These are phyloP conservation scores for Paracorniculantispora psalliotae DNA, from an alignment of 2,329 filamentous ascomycete genomes.

Conservation along the genomic window DNA sequence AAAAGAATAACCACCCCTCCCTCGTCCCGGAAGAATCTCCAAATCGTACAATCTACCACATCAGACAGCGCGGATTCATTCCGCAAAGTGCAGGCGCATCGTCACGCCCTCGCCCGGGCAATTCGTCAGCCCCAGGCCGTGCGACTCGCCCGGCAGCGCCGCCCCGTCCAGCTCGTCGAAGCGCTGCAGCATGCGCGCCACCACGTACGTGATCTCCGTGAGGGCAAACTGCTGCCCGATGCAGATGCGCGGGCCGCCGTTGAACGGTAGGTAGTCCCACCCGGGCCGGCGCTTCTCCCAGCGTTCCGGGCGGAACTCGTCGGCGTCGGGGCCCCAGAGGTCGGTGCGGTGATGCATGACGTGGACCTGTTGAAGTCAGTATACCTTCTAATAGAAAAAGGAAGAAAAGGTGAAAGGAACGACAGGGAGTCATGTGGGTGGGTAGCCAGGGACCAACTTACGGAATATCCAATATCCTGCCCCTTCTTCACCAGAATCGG, in stretches of 20 bases:
- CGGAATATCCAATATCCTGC: conserved; percentile 34
- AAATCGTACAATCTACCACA: not conserved
- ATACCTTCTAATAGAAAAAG: not conserved
- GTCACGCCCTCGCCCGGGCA: conserved; percentile 11
- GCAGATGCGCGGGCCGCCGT: conserved; percentile 25
- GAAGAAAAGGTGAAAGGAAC: accelerated
- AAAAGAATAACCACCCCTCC: too few relatives aligned
- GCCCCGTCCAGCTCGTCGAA: conserved; percentile 7
- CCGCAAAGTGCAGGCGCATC: conserved; percentile 1
- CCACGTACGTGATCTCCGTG: conserved; percentile 22
- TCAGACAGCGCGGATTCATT: too few relatives aligned
- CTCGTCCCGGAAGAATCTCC: not conserved
- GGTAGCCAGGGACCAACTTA: too few relatives aligned
- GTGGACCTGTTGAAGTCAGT: conserved; percentile 15
- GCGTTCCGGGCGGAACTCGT: conserved; percentile 37
- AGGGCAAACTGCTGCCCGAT: conserved; percentile 25
- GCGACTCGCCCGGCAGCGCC: not conserved
- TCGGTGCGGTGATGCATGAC: conserved; percentile 35
- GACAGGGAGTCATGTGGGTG: too few relatives aligned
- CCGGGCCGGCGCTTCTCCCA: conserved; percentile 26
- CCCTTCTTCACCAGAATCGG: conserved; percentile 48
- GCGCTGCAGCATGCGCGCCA: conserved; percentile 16
- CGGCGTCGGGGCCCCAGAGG: conserved; percentile 34
- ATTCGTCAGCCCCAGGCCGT: conserved; percentile 8
- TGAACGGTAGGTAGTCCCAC: conserved; percentile 26